Conservation (phyloP, 2,329 filamentous ascomycete genomes). For the Xylariomycetidae sp. region DNA sequence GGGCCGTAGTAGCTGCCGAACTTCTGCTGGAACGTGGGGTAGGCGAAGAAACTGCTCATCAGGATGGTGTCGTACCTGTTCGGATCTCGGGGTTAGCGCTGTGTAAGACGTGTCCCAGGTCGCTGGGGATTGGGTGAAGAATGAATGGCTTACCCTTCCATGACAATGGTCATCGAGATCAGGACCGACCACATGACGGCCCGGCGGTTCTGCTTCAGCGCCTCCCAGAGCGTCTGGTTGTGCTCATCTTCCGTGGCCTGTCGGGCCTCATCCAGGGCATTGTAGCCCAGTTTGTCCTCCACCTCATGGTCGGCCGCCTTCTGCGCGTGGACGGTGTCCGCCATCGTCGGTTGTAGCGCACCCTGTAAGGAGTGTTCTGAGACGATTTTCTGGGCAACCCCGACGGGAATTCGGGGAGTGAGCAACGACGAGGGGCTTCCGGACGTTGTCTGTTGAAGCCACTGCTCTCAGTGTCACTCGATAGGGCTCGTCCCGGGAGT, state of each 20-base stretch:
- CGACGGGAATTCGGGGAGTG: neutral
- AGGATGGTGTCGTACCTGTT: conserved; percentile 27
- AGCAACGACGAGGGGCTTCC: too few species aligned
- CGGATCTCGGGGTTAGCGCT: too few species aligned
- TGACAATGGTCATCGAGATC: conserved; percentile 27
- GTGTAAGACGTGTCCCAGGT: too few species aligned
- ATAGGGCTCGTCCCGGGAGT: neutral
- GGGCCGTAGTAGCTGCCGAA: conserved; percentile 21
- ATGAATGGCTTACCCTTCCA: conserved; percentile 23
- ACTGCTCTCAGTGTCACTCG: neutral
- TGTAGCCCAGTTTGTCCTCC: conserved; percentile 24
- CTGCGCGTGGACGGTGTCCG: conserved; percentile 15
- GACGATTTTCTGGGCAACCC: too few species aligned
- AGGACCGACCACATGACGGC: conserved; percentile 26
- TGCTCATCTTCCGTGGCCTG: conserved; percentile 27
- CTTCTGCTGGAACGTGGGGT: conserved; percentile 24
- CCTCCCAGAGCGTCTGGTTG: conserved; percentile 22
- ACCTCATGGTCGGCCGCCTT: conserved; percentile 24
- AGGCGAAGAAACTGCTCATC: conserved; percentile 25
- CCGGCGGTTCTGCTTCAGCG: conserved; percentile 22
- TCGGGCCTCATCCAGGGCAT: conserved; percentile 22
- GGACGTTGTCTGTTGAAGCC: too few species aligned
- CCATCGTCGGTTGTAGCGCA: conserved; percentile 11
- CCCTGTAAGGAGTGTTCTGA: neutral
- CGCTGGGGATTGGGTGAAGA: neutral